These are phyloP conservation scores for Marchantia polymorpha DNA, from an alignment of 225 moss, liverwort and hornwort species.

Conservation along the genomic window DNA sequence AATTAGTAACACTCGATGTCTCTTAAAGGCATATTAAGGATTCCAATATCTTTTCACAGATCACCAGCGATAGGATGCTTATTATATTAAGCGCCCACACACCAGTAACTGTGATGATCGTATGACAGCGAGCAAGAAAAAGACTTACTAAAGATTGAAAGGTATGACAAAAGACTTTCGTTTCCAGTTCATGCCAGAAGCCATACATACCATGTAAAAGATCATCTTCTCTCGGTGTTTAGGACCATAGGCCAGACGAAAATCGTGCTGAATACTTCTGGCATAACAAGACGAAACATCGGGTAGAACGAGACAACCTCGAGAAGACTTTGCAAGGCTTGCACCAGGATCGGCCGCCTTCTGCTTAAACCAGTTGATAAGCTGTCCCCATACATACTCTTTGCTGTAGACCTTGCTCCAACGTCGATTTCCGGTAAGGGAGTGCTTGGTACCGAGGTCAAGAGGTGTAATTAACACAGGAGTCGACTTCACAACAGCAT, in stretches of 20 bases:
- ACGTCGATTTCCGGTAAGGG: constrained; percentile 51
- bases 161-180: not conserved
- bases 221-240: constrained; percentile 92
- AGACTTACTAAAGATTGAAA: not conserved
- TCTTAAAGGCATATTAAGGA: too few relatives aligned
- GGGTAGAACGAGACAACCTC: constrained; percentile 91
- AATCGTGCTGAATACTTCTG: constrained; percentile 79
- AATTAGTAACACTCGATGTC: too few relatives aligned
- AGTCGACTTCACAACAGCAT: constrained; percentile 64
- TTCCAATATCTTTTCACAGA: too few relatives aligned
- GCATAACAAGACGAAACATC: constrained; percentile 96
- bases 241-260: constrained; percentile 75
- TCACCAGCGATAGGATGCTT: too few relatives aligned
- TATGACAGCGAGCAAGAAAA: not conserved
- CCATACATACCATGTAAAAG: constrained; percentile 62
- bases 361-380: constrained; percentile 95
- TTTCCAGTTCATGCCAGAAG: too few relatives aligned
- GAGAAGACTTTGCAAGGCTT: constrained; percentile 73
- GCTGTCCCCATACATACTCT: constrained; percentile 94
- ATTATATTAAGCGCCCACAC: too few relatives aligned
- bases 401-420: constrained; percentile 77
- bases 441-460: constrained; percentile 90
- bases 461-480: constrained; percentile 76
- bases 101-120: not conserved
- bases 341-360: constrained; percentile 85